Evolutionary conservation across 1,284 basidiomycete species (phyloP), one percentile per base, ranked within the genome.

Genomic region (Abortiporus biennis): DNA sequence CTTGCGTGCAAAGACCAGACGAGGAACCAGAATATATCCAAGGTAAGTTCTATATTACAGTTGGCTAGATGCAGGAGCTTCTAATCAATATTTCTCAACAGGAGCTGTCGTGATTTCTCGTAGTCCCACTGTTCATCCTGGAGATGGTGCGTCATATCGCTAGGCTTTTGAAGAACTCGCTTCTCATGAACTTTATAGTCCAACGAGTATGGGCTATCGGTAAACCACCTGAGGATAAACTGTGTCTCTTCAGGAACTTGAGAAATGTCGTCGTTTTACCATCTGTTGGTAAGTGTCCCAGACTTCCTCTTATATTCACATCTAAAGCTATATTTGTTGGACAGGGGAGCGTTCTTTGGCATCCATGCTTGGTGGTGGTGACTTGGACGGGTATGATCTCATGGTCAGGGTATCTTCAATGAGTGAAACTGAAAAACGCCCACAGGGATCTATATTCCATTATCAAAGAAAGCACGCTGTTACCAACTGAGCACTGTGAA

Each of bases 261-360:
- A 78, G 72, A 53, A 89, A 89, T 52, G 78, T 80, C 6, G 79
- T 89, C 1, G 85, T 89, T 2, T 71, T 90, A 41, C 73, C 86
- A 1, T 77, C 76, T n/a, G 61, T 64, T 40, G 84, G 83, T 78
- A 47, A 25, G 71, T 58, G 20, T 6, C 21, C 2, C 24, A 13
- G 34, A 21, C 21, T 12, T 21, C 31, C 42, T 29, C 23, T 11
- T 20, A 19, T 23, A 22, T 24, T 20, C 33, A 15, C 13, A 32
- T 4, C 22, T 37, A 15, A 38, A 38, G 15, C 20, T 37, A 21
- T 43, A 9, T 19, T 16, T 40, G 3, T 25, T 25, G 25, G 24
- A 9, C 47, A 86, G 82, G 84, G 3, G 47, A 54, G 1, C 72
- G 81, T 38, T 80, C 85, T 1, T 54, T 87, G 38, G 72, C 85